These are phyloP conservation scores for Plectranthus barbatus DNA, from an alignment of 257 asterid genomes.

Conservation along the genomic window DNA sequence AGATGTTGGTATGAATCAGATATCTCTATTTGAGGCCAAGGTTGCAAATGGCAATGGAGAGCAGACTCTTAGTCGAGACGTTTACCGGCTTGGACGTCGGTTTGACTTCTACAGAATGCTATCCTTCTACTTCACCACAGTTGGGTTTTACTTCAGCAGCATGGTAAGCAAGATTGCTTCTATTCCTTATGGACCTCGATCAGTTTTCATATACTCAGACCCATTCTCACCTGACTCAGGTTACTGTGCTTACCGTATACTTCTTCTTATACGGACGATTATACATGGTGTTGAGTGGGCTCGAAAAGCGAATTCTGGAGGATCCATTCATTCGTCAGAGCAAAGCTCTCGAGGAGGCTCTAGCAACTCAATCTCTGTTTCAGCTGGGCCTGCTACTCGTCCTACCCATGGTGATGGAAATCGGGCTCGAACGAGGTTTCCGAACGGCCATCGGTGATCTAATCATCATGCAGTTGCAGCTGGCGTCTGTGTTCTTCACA, in stretches of 20 bases:
- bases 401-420: slow-evolving; percentile 24
- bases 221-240: background rate
- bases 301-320: slow-evolving; percentile 13
- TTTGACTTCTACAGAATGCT: slow-evolving; percentile 22
- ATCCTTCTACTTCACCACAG: slow-evolving; percentile 27
- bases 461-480: slow-evolving; percentile 21
- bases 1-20: slow-evolving; percentile 24
- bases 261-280: slow-evolving; percentile 17
- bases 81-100: slow-evolving; percentile 20
- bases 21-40: slow-evolving; percentile 22
- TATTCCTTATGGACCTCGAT: background rate
- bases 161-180: slow-evolving; percentile 8
- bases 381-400: slow-evolving; percentile 19
- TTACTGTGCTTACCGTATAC: slow-evolving; percentile 17
- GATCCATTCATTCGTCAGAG: slow-evolving; percentile 6
- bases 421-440: slow-evolving; percentile 19
- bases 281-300: slow-evolving; percentile 24
- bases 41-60: slow-evolving; percentile 24
- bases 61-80: slow-evolving; percentile 23
- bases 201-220: no score
- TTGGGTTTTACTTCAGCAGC: slow-evolving; percentile 22
- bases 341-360: slow-evolving; percentile 15
- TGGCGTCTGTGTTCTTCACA: slow-evolving; percentile 21
- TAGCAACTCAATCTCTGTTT: slow-evolving; percentile 18
- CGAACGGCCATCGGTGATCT: slow-evolving; percentile 18